Percentiles rank a stretch among this genome's conserved stretches.
Conservation (phyloP, 345 rosid species). For the Populus deltoides region DNA sequence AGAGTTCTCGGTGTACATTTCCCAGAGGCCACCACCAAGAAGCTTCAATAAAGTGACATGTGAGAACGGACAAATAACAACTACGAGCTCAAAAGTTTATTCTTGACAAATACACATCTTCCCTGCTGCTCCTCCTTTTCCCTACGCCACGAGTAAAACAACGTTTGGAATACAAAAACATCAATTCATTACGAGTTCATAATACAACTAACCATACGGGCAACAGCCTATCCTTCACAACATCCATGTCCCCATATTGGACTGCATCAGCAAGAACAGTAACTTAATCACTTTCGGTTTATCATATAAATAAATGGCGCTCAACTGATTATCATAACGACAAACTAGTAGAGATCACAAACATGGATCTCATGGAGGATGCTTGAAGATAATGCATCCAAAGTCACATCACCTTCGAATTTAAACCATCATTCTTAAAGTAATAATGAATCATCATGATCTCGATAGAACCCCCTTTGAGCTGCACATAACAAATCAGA, state of each 20-base stretch:
- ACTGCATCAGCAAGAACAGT: not conserved
- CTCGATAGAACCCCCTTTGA: constrained; percentile 81
- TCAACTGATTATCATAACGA: not conserved
- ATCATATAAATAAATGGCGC: not conserved
- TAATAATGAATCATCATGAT: constrained; percentile 11
- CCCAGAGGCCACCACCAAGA: constrained; percentile 1
- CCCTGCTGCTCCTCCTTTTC: not conserved
- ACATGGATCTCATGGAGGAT: not conserved
- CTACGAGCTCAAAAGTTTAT: not conserved
- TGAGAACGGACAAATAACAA: not conserved
- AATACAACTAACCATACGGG: not conserved
- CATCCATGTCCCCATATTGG: not conserved
- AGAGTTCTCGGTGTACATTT: not conserved
- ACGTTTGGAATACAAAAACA: not conserved
- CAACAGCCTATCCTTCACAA: not conserved
- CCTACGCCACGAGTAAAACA: not conserved
- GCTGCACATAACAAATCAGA: constrained; percentile 41
- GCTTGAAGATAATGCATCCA: not conserved
- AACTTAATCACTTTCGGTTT: not conserved
- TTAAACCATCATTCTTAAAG: not conserved
- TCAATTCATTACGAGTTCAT: not conserved
- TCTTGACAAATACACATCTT: not conserved
- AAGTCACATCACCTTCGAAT: not conserved
- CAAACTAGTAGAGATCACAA: not conserved
- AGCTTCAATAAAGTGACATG: not conserved